Percentiles rank a stretch among this genome's conserved stretches.
phyloP scores from a whole-genome alignment of 2,329 filamentous ascomycete species.

The Aspergillus tamarii region DNA sequence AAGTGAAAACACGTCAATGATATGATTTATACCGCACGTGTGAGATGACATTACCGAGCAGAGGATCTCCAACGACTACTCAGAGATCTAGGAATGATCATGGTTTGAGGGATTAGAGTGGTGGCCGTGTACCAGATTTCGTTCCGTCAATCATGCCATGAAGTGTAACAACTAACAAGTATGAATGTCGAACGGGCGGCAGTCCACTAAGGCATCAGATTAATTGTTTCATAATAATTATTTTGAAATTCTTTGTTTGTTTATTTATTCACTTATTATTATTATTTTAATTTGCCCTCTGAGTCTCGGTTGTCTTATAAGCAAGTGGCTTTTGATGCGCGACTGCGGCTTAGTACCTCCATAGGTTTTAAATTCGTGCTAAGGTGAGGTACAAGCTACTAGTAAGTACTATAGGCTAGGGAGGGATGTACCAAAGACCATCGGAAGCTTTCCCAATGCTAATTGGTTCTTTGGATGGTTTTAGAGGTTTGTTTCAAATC shows the following conservation, averaged over 20 bases:
- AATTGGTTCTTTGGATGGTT: neutral
- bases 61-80: neutral
- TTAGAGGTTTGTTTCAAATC: neutral
- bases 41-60: neutral
- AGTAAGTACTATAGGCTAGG: no score
- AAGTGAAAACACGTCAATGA: neutral
- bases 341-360: neutral
- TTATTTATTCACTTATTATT: no score
- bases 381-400: neutral
- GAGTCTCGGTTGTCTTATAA: neutral
- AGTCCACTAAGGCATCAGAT: neutral
- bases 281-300: neutral
- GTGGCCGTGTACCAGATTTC: neutral
- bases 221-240: neutral
- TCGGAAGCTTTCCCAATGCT: neutral
- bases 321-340: neutral
- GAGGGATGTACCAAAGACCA: neutral
- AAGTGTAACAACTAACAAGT: neutral
- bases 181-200: neutral
- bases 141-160: neutral
- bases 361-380: neutral
- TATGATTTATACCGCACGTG: neutral
- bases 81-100: neutral
- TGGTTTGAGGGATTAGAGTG: neutral
- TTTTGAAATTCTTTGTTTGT: neutral